Evolutionary conservation across 2,329 filamentous ascomycete species (phyloP), one percentile per base, ranked within the genome.

Genomic region (Podosphaera fusca): DNA sequence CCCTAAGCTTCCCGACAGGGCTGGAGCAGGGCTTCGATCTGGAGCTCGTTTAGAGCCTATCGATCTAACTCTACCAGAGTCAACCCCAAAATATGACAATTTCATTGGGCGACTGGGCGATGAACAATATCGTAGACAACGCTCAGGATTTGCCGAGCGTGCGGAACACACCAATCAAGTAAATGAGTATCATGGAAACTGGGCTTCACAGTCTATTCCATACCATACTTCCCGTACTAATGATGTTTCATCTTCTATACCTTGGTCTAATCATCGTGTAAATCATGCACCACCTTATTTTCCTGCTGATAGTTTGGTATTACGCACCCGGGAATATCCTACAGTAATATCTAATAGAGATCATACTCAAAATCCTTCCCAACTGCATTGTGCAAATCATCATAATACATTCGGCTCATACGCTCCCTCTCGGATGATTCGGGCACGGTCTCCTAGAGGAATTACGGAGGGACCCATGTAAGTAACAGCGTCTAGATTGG

Each of bases 231-330:
- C 61, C 62, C 61, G 60, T 63, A 58, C 63, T 46, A 58, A 61
- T 62, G 59, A 61, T 58, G 56, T 57, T 55, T 58, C 54, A 58
- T 57, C 56, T 61, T 46, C 55, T 59, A 57, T 59, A 58, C 56
- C 31, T 56, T 58, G 59, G 55, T 52, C 58, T 59, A 63, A 66
- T 59, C 61, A 62, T 57, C 58, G 57, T 60, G 60, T 64, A 55
- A 59, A 64, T 63, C 59, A 65, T 57, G 61, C 58, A 61, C 63
- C 64, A 59, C 65, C 64, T 63, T 63, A 67, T 57, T 64, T 64
- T 64, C 60, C 60, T 49, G 58, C 63, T 63, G 62, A 63, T 57
- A 55, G 58, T 30, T 55, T 59, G 14, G 49, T 58, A 31, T 58
- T 58, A 38, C 59, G 55, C 46, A 49, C 60, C 59, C 61, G 58